Base-by-base conservation (phyloP, 768 basidiomycete species). In the Pleurotus giganteus region DNA sequence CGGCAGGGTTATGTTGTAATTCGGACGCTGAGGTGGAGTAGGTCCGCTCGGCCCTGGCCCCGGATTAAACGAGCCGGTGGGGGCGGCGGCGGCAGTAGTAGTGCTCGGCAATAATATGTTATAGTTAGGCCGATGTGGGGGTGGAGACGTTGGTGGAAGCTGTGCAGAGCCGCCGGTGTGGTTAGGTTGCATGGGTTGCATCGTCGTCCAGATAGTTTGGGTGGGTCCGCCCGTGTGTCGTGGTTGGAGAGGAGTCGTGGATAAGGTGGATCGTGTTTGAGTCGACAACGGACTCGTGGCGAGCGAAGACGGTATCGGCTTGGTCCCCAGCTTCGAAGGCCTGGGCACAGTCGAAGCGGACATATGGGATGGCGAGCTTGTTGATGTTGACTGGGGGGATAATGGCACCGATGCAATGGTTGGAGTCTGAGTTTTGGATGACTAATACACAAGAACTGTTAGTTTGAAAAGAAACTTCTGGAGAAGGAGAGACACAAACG, bases 291-390 rank as follows among this genome's bases (percentile, higher is more conserved):
- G 17, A 27, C 29, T 24, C 5, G 4, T 53, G 29, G 6, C 51
- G 24, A 50, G 39, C 8, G 56, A 53, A 11, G 51, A 5, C 2
- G 74, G 58, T 6, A 69, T 37, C 7, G 74, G 66, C 29, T 69
- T 69, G 13, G 73, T 68, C 13, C 74, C 78, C 7, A 79, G 65
- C 26, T 73, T 76, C 23, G 73, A 65, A 42, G 74, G 70, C 12
- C 45, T 44, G 29, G 54, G 26, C 15, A 58, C 64, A 74, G 49
- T 70, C 62, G 59, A 68, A 77, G 67, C 56, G 71, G 61, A 65
- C 55, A 59, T 56, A 41, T 19, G 55, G 23, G 29, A 46, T 54
- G 27, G 53, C 50, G 31, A 29, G 46, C 49, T 36, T 52, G 55
- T 37, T 55, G 31, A n/a, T 54, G 53, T 53, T n/a, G 55, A 23